These are phyloP conservation scores for Toxicodendron radicans DNA, from an alignment of 345 rosid species.

Conservation along the genomic window DNA sequence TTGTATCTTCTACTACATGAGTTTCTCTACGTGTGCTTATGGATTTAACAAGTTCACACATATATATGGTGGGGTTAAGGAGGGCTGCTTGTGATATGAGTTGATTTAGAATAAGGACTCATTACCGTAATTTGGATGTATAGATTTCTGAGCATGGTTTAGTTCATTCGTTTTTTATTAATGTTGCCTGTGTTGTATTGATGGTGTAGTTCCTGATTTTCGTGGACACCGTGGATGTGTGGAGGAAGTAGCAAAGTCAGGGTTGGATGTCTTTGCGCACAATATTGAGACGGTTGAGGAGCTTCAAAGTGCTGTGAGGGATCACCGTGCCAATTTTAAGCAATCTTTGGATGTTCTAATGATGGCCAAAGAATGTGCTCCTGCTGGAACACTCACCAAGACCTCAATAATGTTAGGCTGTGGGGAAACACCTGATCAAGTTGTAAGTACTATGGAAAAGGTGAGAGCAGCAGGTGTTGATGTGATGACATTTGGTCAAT, in stretches of 20 bases:
- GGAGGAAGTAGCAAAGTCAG: conserved; percentile 84
- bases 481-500: conserved; percentile 99
- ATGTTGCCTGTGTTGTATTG: conserved; percentile 11
- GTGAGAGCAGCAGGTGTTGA: conserved; percentile 97
- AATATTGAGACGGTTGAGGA: conserved; percentile 98
- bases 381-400: conserved; percentile 86
- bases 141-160: not conserved
- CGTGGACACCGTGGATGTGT: conserved; percentile 78
- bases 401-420: conserved; percentile 97
- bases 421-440: conserved; percentile 98
- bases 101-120: not conserved
- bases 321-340: conserved; percentile 92
- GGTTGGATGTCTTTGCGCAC: conserved; percentile 91
- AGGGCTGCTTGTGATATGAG: not conserved
- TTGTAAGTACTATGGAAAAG: conserved; percentile 85
- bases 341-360: conserved; percentile 88
- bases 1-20: not conserved
- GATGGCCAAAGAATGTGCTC: conserved; percentile 78
- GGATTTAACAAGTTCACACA: not conserved
- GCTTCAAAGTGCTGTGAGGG: conserved; percentile 85
- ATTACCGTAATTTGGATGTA: not conserved
- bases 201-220: conserved; percentile 86
- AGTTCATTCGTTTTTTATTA: not conserved
- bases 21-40: not conserved
- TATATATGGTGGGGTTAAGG: not conserved